Evolutionary conservation across 2,329 filamentous ascomycete genomes (phyloP).

Genomic region (Diaporthe eres): DNA sequence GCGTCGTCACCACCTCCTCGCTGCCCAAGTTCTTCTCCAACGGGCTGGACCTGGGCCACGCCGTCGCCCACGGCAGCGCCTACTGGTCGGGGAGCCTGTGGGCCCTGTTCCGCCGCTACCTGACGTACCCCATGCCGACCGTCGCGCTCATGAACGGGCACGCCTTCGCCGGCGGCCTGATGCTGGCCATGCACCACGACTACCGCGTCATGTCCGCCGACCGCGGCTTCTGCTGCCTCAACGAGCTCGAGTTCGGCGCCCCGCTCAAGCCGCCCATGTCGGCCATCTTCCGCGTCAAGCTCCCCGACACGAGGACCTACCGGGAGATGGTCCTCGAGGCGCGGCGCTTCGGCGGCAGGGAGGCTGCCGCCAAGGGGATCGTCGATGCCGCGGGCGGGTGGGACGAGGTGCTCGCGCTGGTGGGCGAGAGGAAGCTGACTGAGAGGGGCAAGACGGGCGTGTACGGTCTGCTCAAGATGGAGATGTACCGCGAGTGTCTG

Average conservation of each 20-base stretch:
- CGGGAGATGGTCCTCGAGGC: slow-evolving; percentile 81
- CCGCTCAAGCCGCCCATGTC: slow-evolving; percentile 82
- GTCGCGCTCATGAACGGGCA: slow-evolving; percentile 85
- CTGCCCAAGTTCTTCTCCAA: slow-evolving; percentile 88
- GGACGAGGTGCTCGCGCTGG: slow-evolving; percentile 72
- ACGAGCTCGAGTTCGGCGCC: slow-evolving; percentile 85
- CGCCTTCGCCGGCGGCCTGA: slow-evolving; percentile 85
- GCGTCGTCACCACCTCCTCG: slow-evolving; percentile 81
- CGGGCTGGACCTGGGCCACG: slow-evolving; percentile 82
- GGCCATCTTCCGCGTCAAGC: slow-evolving; percentile 80
- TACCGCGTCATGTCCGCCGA: slow-evolving; percentile 82
- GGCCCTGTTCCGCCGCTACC: slow-evolving; percentile 73
- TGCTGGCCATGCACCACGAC: slow-evolving; percentile 86
- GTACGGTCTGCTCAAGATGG: slow-evolving; percentile 80
- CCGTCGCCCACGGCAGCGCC: slow-evolving; percentile 64
- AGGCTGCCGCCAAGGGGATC: slow-evolving; percentile 76
- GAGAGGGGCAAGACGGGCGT: slow-evolving; percentile 75
- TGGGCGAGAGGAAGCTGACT: slow-evolving; percentile 71
- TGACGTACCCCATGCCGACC: slow-evolving; percentile 86
- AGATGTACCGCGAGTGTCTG: slow-evolving; percentile 80
- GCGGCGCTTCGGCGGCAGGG: slow-evolving; percentile 72
- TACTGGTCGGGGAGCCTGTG: slow-evolving; percentile 76
- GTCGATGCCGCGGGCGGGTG: slow-evolving; percentile 78
- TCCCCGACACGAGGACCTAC: slow-evolving; percentile 65
- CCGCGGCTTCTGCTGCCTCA: slow-evolving; percentile 82